Conservation (phyloP, 257 asterid species). For the Scutellaria barbata region DNA sequence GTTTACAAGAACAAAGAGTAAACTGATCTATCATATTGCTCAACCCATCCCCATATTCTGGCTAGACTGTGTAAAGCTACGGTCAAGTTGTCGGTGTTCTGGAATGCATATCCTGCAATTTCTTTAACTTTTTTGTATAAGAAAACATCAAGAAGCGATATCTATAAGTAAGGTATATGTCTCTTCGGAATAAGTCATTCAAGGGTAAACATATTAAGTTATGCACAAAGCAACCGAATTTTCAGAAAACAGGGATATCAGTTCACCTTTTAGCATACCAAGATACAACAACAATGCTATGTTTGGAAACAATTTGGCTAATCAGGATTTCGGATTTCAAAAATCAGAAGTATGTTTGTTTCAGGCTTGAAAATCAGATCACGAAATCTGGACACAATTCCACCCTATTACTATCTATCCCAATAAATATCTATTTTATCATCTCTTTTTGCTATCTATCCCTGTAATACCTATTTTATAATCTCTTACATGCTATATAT, state of each 20-base stretch:
- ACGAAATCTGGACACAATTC: no score
- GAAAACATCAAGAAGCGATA: neutral
- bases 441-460: neutral
- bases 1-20: constrained; percentile 4
- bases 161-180: neutral
- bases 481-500: no score
- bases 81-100: neutral
- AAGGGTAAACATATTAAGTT: neutral
- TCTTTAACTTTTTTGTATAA: neutral
- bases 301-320: no score
- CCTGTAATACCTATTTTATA: no score
- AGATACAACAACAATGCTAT: no score
- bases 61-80: neutral
- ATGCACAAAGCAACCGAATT: neutral
- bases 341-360: no score
- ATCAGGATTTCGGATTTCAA: no score
- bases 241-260: neutral
- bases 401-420: no score
- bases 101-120: constrained; percentile 5
- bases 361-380: no score
- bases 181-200: neutral
- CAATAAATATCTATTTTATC: neutral
- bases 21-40: neutral
- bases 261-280: neutral
- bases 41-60: constrained; percentile 7